These are phyloP conservation scores for Stromatinia cepivora DNA, from an alignment of 2,329 filamentous ascomycete genomes.

Conservation along the genomic window DNA sequence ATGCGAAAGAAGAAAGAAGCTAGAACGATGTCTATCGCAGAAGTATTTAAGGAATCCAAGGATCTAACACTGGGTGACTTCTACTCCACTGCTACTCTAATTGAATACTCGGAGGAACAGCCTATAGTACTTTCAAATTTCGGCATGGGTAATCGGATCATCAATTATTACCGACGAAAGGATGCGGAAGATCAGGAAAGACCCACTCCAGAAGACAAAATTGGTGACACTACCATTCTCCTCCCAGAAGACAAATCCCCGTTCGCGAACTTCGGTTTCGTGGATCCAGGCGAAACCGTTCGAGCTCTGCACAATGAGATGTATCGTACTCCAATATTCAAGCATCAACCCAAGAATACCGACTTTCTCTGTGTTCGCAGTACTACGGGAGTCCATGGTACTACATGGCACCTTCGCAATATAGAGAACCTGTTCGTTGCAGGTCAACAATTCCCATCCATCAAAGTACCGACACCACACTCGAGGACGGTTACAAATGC, in stretches of 20 bases:
- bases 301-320: constrained; percentile 92
- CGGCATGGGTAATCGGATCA: constrained; percentile 92
- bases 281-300: constrained; percentile 86
- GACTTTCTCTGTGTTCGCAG: constrained; percentile 88
- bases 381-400: constrained; percentile 75
- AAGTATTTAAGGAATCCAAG: constrained; percentile 76
- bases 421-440: constrained; percentile 90
- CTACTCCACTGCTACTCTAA: constrained; percentile 81
- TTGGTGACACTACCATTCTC: constrained; percentile 86
- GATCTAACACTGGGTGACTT: constrained; percentile 79
- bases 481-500: constrained; percentile 94
- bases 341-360: constrained; percentile 71
- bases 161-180: constrained; percentile 94
- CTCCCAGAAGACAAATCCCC: constrained; percentile 94
- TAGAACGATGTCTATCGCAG: constrained; percentile 74
- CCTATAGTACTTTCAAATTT: constrained; percentile 93
- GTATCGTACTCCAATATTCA: constrained; percentile 92
- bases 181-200: constrained; percentile 57
- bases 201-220: constrained; percentile 56
- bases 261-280: constrained; percentile 91
- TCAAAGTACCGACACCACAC: constrained; percentile 90
- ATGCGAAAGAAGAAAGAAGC: constrained; percentile 78
- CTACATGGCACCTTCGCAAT: constrained; percentile 79
- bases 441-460: constrained; percentile 87
- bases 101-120: constrained; percentile 95